phyloP scores from a whole-genome alignment of 2,329 filamentous ascomycete species.

The Sarocladium oryzae region DNA sequence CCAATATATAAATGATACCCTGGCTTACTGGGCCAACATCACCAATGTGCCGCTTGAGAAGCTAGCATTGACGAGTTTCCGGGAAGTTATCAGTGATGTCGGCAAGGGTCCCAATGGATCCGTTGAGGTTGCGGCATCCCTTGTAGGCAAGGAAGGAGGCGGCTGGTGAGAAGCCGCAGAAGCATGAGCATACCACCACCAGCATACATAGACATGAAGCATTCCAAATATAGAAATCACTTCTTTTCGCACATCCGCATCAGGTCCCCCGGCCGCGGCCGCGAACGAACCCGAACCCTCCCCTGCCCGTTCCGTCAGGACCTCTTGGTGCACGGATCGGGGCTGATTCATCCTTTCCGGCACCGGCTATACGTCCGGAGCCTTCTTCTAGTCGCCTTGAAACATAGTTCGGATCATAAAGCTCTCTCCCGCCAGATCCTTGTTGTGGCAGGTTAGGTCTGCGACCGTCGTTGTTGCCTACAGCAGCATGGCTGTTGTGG shows the following conservation, averaged over 20 bases:
- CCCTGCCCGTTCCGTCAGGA: constrained; percentile 69
- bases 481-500: constrained; percentile 25
- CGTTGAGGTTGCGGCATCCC: constrained; percentile 75
- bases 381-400: constrained; percentile 44
- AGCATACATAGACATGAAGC: constrained; percentile 2
- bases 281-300: constrained; percentile 68
- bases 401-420: constrained; percentile 72
- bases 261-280: constrained; percentile 45
- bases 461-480: constrained; percentile 17
- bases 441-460: constrained; percentile 22
- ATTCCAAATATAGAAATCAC: constrained; percentile 13
- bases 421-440: constrained; percentile 42
- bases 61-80: constrained; percentile 79
- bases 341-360: constrained; percentile 57
- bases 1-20: constrained; percentile 57
- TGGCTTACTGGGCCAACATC: constrained; percentile 69
- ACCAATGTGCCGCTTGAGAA: constrained; percentile 66
- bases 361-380: constrained; percentile 26
- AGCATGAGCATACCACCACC: neutral
- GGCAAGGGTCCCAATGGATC: constrained; percentile 67
- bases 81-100: constrained; percentile 90
- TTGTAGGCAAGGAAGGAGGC: constrained; percentile 86
- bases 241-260: constrained; percentile 15
- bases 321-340: constrained; percentile 70
- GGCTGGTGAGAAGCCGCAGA: constrained; percentile 63